Evolutionary conservation across 2,329 filamentous ascomycete genomes (phyloP), one percentile per base, ranked within the genome.

Genomic region (Aphanocladium album): DNA sequence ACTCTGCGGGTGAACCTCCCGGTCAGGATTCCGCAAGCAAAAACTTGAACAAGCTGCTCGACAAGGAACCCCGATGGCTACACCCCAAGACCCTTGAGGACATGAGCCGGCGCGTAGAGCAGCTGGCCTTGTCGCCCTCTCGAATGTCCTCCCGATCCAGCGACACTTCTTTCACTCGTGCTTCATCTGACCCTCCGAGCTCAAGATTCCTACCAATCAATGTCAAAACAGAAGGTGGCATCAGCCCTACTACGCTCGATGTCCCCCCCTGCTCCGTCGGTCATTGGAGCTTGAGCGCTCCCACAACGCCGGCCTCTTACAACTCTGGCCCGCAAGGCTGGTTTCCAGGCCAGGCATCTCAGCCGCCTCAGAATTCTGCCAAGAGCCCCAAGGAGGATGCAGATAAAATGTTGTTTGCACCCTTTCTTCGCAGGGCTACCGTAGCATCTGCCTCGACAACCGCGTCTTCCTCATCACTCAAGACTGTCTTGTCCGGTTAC

Each of bases 1-100:
- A 75, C 68, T 60, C 71, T 62, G 75, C 63, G 16, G 71, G 74
- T 3, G 76, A 78, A 17, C 12, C 11, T 23, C 74, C 79, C 39
- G 75, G 76, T 35, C 80, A 78, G 65, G 83, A 85, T 65, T 84
- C 83, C 30, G 82, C 80, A 37, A 82, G 83, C 67, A 85, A 86
- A 72, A 83, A 80, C 23, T 78, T 85, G 64, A 80, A 81, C 58
- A 73, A 75, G 8, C 77, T 84, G 63, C 76, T 86, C 35, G 83
- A 84, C 64, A 83, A 85, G 63, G 81, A 86, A 41, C 81, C 83
- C 33, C 77, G 83, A 67, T 84, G 83, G 77, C 74, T 85, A 54
- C 79, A 81, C 21, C 82, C 83, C 1, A 78, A 77, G 62, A 77
- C 74, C 39, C 73, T 77, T 12, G 74, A 76, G 19, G 82, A 85